Base-by-base conservation (phyloP, 805 yeast genomes). In the Kodamaea jinghongensis region DNA sequence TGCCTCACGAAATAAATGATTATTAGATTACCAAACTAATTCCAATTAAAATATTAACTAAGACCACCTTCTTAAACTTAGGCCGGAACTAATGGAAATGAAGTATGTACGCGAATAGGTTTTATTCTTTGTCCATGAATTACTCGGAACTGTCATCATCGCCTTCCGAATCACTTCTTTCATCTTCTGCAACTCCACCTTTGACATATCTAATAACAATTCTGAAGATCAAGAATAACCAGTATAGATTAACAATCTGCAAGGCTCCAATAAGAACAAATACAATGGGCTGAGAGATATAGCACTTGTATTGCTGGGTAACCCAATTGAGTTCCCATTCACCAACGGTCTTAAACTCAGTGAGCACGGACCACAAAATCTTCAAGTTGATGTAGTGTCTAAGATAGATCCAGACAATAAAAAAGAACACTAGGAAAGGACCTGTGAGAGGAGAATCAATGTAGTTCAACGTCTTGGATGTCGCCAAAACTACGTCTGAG, bases 221-320 rank as follows among this genome's bases (percentile, higher is more conserved):
- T 60, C 96, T 79, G 38, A 86, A 49, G 46, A 93, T 86, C 52
- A 91, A 72, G 52, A 76, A 79, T 43, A 90, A 73, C 99, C 99
- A 93, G 67, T 86, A 93, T 14, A 78, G 51, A 57, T 93, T 93
- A 42, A 93, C 88, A 41, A 87, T 53, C 61, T 93, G 98, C 48
- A 93, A 73, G 1, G 93, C 90, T 38, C 75, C 70, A 44, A 93
- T 75, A 55, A 93, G 75, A 15, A 65, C 61, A 55, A 93, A 90
- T 3, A 91, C 90, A 59, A 93, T 89, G 39, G 87, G 86, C 66
- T 87, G 95, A 16, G 98, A 83, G 49, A 93, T 86, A 84, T 88
- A 88, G 66, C 98, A 93, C 65, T 93, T 93, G 70, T 91, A 93
- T 62, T 93, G 96, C 62, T 90, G 91, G 22, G 93, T 81, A 9